A percentile compares a stretch with the other conserved stretches of the same genome.
These are phyloP conservation scores for Trypanosoma grayi DNA, from an alignment of 208 protist genomes.

Conservation along the genomic window DNA sequence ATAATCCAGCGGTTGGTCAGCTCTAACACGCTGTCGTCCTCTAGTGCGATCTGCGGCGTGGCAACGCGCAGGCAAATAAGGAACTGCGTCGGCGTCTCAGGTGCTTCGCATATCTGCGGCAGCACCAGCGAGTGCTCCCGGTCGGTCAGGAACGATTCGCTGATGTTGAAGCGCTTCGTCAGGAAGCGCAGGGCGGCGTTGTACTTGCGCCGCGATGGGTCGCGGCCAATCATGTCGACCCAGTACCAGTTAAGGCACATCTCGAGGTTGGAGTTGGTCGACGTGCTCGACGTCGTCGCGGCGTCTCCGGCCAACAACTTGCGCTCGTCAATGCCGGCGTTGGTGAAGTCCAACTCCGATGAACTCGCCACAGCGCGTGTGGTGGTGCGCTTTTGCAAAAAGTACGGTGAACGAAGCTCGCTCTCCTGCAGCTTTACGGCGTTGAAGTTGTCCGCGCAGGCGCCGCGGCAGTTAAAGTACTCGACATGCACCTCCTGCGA, in stretches of 20 bases:
- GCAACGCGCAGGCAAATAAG: conserved; percentile 80
- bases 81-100: conserved; percentile 70
- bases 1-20: conserved; percentile 88
- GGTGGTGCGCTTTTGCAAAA: conserved; percentile 43
- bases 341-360: conserved; percentile 4
- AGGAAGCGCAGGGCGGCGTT: conserved; percentile 56
- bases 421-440: conserved; percentile 61
- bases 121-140: conserved; percentile 76
- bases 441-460: conserved; percentile 40
- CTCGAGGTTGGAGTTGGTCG: conserved; percentile 53
- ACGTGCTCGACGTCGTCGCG: conserved; percentile 20
- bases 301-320: conserved; percentile 42
- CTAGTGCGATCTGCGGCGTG: conserved; percentile 67
- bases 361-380: neutral
- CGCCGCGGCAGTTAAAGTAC: conserved; percentile 85
- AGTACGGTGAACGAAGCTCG: conserved; percentile 55
- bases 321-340: conserved; percentile 13
- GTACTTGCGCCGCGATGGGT: conserved; percentile 55
- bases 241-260: conserved; percentile 90
- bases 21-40: conserved; percentile 71
- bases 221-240: conserved; percentile 78
- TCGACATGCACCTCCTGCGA: conserved; percentile 53
- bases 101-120: conserved; percentile 73
- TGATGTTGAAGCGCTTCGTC: conserved; percentile 68
- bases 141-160: conserved; percentile 74